Percentiles rank a stretch among this genome's conserved stretches.
Evolutionary conservation across 495 filamentous ascomycete genomes (phyloP).

Genomic region (Tuber umbilicatum): DNA sequence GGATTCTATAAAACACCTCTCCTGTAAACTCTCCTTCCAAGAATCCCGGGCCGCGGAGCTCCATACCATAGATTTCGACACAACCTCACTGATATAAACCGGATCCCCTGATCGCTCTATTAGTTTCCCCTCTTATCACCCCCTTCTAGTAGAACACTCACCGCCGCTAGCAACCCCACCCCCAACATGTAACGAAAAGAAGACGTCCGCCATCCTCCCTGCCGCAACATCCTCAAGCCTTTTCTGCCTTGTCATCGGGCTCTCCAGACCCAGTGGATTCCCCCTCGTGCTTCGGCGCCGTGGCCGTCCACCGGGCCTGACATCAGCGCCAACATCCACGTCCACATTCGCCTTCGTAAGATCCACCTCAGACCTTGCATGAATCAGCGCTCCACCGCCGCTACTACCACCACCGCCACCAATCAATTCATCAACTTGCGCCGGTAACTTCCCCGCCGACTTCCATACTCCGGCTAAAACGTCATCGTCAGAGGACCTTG

Average conservation of each 20-base stretch:
- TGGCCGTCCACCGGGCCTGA: background rate
- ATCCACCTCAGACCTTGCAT: constrained; percentile 68
- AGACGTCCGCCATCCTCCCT: constrained; percentile 70
- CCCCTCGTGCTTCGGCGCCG: constrained; percentile 27
- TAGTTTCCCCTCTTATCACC: constrained; percentile 10
- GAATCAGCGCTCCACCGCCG: constrained; percentile 29
- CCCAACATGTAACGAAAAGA: constrained; percentile 69
- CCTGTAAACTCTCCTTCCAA: constrained; percentile 8
- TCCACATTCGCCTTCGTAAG: constrained; percentile 45
- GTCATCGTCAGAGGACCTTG: constrained; percentile 78
- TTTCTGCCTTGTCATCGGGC: constrained; percentile 53
- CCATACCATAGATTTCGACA: constrained; percentile 61
- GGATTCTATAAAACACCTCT: constrained; percentile 55
- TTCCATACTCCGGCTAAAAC: constrained; percentile 62
- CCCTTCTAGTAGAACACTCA: constrained; percentile 10
- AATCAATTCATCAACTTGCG: constrained; percentile 26
- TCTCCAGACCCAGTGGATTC: constrained; percentile 19
- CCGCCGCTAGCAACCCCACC: constrained; percentile 29
- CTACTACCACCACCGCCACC: background rate
- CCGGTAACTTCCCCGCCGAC: constrained; percentile 54
- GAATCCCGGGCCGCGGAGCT: background rate
- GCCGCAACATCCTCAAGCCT: constrained; percentile 67
- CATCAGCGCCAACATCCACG: background rate
- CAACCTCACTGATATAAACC: constrained; percentile 82
- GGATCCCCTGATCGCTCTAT: constrained; percentile 55